Percentiles rank a stretch among this genome's conserved stretches.
Evolutionary conservation across 331 rosid genomes (phyloP).

Genomic region (Rosa hybrid): DNA sequence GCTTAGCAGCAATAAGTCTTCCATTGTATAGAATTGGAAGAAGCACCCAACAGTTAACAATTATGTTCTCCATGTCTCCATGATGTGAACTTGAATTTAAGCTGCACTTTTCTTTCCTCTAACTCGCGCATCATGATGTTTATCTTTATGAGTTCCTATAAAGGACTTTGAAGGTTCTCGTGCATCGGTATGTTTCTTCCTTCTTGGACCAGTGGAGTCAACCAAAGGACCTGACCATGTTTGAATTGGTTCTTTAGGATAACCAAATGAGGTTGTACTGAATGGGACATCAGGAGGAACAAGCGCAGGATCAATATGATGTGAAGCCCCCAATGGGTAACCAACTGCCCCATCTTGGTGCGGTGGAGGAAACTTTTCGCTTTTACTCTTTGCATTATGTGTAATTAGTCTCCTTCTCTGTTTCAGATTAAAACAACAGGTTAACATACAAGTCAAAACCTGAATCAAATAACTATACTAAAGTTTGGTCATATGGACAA

Average conservation of each 20-base stretch:
- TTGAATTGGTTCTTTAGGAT: conserved; percentile 69
- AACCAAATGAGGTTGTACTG: conserved; percentile 61
- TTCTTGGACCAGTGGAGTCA: conserved; percentile 57
- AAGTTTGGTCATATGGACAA: neutral
- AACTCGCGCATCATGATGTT: conserved; percentile 27
- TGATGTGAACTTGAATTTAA: conserved; percentile 31
- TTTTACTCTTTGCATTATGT: conserved; percentile 98
- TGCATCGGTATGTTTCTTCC: conserved; percentile 66
- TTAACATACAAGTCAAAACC: conserved; percentile 3
- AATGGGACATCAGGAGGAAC: conserved; percentile 69
- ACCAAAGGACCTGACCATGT: conserved; percentile 96
- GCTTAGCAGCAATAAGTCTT: conserved; percentile 19
- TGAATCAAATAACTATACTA: neutral
- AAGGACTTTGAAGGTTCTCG: conserved; percentile 50
- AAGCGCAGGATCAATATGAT: conserved; percentile 69
- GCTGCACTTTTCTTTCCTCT: conserved; percentile 60
- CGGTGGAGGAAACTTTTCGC: conserved; percentile 98
- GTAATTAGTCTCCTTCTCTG: conserved; percentile 91
- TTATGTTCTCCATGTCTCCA: conserved; percentile 19
- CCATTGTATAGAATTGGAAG: conserved; percentile 12
- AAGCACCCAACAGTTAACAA: conserved; percentile 14
- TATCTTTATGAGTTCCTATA: conserved; percentile 38
- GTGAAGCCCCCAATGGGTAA: conserved; percentile 80
- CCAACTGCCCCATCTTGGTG: conserved; percentile 97
- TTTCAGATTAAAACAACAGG: conserved; percentile 29